Evolutionary conservation across 495 filamentous ascomycete genomes (phyloP).

Genomic region (Neurospora sp.): DNA sequence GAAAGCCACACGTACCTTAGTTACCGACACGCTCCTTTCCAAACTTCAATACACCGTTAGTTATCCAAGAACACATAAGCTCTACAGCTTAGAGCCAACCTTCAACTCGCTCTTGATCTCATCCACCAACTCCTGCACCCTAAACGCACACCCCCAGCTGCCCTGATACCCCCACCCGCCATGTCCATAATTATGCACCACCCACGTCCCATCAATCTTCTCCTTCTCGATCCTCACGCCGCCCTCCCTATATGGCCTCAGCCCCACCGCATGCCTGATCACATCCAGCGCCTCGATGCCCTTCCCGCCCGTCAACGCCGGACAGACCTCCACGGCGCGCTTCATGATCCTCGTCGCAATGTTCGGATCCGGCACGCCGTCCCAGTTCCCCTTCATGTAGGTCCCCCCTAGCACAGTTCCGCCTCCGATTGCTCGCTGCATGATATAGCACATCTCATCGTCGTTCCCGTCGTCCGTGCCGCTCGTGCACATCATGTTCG

Average conservation of each 20-base stretch:
- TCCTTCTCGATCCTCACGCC: constrained; percentile 82
- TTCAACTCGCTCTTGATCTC: constrained; percentile 28
- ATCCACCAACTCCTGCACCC: constrained; percentile 60
- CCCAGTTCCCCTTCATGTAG: constrained; percentile 77
- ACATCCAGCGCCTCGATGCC: constrained; percentile 72
- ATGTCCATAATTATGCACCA: constrained; percentile 96
- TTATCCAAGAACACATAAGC: neutral
- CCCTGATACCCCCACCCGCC: constrained; percentile 88
- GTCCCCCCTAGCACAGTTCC: constrained; percentile 80
- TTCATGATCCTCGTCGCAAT: constrained; percentile 83
- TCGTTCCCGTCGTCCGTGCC: constrained; percentile 66
- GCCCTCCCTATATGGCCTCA: constrained; percentile 64
- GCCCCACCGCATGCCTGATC: constrained; percentile 80
- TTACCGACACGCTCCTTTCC: accelerated
- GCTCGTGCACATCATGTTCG: constrained; percentile 58
- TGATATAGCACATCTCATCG: constrained; percentile 78
- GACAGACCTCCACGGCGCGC: constrained; percentile 60
- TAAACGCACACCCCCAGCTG: constrained; percentile 71
- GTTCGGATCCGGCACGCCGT: constrained; percentile 69
- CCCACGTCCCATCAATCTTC: constrained; percentile 52
- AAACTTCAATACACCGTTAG: neutral
- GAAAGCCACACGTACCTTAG: neutral
- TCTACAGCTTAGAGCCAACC: constrained; percentile 8
- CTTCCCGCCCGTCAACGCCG: constrained; percentile 62
- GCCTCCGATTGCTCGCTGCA: constrained; percentile 68